These are phyloP conservation scores for Thermothelomyces thermophilus DNA, from an alignment of 2,329 filamentous ascomycete genomes.

Conservation along the genomic window DNA sequence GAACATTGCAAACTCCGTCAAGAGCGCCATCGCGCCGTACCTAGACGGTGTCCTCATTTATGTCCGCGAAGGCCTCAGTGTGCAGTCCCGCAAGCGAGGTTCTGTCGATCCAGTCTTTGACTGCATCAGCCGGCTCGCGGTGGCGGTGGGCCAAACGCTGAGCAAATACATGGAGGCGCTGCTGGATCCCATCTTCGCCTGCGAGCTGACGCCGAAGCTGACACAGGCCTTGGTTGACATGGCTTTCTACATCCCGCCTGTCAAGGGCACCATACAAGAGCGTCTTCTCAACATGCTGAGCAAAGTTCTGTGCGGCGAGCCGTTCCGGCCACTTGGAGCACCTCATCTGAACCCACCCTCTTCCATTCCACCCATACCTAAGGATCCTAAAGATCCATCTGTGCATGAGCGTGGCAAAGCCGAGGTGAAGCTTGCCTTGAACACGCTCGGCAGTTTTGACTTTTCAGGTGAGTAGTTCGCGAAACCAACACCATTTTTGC, in stretches of 20 bases:
- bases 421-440: constrained; percentile 87
- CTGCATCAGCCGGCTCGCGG: constrained; percentile 92
- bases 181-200: constrained; percentile 93
- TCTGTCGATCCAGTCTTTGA: constrained; percentile 81
- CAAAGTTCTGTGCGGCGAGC: constrained; percentile 83
- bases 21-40: constrained; percentile 90
- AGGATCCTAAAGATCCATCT: constrained; percentile 77
- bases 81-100: constrained; percentile 63
- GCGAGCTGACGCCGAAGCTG: constrained; percentile 85
- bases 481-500: neutral
- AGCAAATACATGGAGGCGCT: constrained; percentile 98
- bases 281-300: constrained; percentile 91
- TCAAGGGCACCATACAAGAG: constrained; percentile 89
- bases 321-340: constrained; percentile 86
- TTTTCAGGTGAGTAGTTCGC: constrained; percentile 53
- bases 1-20: constrained; percentile 92
- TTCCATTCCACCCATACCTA: constrained; percentile 74
- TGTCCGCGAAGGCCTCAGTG: constrained; percentile 81
- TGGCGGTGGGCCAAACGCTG: constrained; percentile 90
- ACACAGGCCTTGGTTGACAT: constrained; percentile 96
- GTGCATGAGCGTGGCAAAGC: constrained; percentile 74
- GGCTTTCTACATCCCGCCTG: constrained; percentile 96
- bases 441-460: constrained; percentile 96
- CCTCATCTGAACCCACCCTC: constrained; percentile 75
- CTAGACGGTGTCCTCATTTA: constrained; percentile 90